These are phyloP conservation scores for Fusarium compactum DNA, from an alignment of 2,329 filamentous ascomycete species.

Conservation along the genomic window DNA sequence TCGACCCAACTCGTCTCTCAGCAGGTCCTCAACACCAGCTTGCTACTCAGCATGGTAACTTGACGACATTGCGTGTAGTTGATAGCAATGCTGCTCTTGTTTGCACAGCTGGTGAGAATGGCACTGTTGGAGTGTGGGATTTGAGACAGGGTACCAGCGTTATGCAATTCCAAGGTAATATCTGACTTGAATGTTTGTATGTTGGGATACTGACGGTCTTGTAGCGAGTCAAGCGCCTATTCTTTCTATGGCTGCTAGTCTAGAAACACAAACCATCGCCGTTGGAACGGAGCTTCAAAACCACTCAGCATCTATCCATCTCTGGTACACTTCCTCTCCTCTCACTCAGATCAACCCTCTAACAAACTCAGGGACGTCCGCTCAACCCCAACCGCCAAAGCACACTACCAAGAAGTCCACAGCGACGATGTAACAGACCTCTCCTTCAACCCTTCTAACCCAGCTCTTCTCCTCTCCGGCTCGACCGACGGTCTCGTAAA, in stretches of 20 bases:
- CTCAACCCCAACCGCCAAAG: conserved; percentile 58
- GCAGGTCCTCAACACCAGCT: conserved; percentile 62
- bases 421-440: conserved; percentile 75
- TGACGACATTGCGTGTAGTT: conserved; percentile 71
- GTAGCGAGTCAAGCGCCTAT: conserved; percentile 64
- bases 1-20: conserved; percentile 70
- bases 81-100: conserved; percentile 66
- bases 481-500: conserved; percentile 85
- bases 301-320: conserved; percentile 69
- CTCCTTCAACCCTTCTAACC: conserved; percentile 69
- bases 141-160: conserved; percentile 62
- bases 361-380: conserved; percentile 66
- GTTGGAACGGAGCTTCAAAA: conserved; percentile 79
- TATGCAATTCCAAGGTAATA: conserved; percentile 58
- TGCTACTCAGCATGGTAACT: conserved; percentile 68
- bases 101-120: conserved; percentile 79
- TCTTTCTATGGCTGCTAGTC: conserved; percentile 73
- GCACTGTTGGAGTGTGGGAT: conserved; percentile 75
- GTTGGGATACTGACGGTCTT: not conserved
- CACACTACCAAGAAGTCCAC: conserved; percentile 73
- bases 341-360: not conserved
- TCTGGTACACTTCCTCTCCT: conserved; percentile 64
- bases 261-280: conserved; percentile 69
- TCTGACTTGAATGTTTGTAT: too few species aligned
- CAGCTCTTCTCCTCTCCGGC: conserved; percentile 76